Percentiles rank a stretch among this genome's conserved stretches.
These are phyloP conservation scores for Yamadazyma laniorum DNA, from an alignment of 805 yeast species.

Conservation along the genomic window DNA sequence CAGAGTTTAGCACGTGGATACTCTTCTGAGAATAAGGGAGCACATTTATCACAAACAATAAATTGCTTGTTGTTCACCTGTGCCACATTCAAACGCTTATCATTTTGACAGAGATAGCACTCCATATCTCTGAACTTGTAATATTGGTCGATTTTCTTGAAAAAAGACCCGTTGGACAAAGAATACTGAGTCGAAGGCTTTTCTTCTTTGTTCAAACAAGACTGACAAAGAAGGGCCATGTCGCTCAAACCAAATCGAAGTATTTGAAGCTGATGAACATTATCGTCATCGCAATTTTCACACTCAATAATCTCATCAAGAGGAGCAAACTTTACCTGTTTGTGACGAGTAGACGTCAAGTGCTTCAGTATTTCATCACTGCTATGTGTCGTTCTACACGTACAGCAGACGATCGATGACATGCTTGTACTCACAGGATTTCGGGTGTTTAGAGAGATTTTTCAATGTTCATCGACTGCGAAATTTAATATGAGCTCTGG, in stretches of 20 bases:
- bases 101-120: conserved; percentile 46
- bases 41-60: conserved; percentile 46
- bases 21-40: conserved; percentile 18
- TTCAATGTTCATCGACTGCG: too few species aligned
- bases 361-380: conserved; percentile 48
- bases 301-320: conserved; percentile 48
- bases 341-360: conserved; percentile 53
- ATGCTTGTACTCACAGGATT: too few species aligned
- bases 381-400: conserved; percentile 10
- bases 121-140: conserved; percentile 49
- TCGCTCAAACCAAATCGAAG: conserved; percentile 56
- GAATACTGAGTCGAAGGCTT: conserved; percentile 51
- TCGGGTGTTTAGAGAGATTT: too few species aligned
- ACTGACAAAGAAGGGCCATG: conserved; percentile 48
- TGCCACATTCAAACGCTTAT: conserved; percentile 38
- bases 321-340: conserved; percentile 33
- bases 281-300: conserved; percentile 54
- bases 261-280: conserved; percentile 51
- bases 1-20: conserved; percentile 22
- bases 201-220: conserved; percentile 43
- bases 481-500: too few species aligned
- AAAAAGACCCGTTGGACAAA: conserved; percentile 54
- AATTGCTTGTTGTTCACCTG: conserved; percentile 13
- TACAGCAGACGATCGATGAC: conserved; percentile 11
- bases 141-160: conserved; percentile 47